Conservation (phyloP, 139 green algal genomes). For the Bryopsis sp. region DNA sequence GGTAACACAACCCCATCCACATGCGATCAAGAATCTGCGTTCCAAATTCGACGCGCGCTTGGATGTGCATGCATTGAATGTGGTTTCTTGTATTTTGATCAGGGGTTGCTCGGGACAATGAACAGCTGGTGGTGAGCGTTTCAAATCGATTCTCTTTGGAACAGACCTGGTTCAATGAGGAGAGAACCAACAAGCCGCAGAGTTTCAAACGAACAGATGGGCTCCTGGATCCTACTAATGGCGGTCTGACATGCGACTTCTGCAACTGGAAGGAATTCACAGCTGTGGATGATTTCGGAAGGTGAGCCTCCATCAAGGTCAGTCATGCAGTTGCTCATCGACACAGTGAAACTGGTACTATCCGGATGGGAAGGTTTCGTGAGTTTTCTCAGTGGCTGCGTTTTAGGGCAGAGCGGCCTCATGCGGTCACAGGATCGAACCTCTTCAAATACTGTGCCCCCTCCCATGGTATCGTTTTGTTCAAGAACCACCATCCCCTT, state of each 20-base stretch:
- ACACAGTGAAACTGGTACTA: neutral
- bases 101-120: slow-evolving; percentile 31
- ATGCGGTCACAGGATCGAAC: slow-evolving; percentile 66
- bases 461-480: slow-evolving; percentile 61
- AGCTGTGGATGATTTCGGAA: slow-evolving; percentile 45
- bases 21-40: too few species aligned
- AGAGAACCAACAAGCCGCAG: slow-evolving; percentile 58
- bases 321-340: neutral
- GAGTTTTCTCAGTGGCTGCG: slow-evolving; percentile 19
- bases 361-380: neutral
- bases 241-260: slow-evolving; percentile 54
- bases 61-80: neutral
- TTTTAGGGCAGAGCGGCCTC: slow-evolving; percentile 39
- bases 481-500: slow-evolving; percentile 77
- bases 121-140: slow-evolving; percentile 51
- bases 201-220: slow-evolving; percentile 35
- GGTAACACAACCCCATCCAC: too few species aligned
- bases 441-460: slow-evolving; percentile 75
- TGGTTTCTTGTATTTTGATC: neutral
- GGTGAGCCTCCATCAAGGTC: slow-evolving; percentile 16
- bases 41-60: neutral
- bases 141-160: slow-evolving; percentile 36
- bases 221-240: slow-evolving; percentile 34
- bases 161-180: slow-evolving; percentile 59
- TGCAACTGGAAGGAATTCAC: slow-evolving; percentile 54